phyloP scores from a whole-genome alignment of 768 basidiomycete genomes.

The Calocybe indica region DNA sequence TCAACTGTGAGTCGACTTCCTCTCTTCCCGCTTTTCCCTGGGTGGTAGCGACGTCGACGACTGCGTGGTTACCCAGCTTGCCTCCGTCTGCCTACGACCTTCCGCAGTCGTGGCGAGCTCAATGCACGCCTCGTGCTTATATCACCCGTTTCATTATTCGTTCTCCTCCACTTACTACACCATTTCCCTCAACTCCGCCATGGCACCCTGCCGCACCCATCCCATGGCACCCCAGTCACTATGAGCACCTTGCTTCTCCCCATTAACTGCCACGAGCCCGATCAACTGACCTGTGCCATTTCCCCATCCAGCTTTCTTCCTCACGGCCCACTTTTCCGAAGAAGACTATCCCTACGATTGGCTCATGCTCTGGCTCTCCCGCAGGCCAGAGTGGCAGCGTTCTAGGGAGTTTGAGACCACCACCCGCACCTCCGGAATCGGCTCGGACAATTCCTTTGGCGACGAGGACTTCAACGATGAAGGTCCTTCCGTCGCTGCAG shows the following conservation, averaged over 20 bases:
- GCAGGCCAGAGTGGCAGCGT: constrained; percentile 81
- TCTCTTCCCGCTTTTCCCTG: not conserved
- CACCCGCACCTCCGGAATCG: constrained; percentile 63
- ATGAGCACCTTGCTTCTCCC: constrained; percentile 8
- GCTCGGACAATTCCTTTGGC: constrained; percentile 53
- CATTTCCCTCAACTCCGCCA: not conserved
- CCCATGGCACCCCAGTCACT: constrained; percentile 6
- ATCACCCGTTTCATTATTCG: no score
- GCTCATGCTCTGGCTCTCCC: constrained; percentile 87
- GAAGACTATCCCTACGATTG: constrained; percentile 90
- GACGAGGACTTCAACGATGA: constrained; percentile 43
- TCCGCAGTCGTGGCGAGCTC: not conserved
- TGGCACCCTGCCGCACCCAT: not conserved
- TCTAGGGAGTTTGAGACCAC: constrained; percentile 88
- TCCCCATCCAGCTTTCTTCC: constrained; percentile 62
- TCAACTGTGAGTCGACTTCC: constrained; percentile 60
- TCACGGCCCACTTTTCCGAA: constrained; percentile 86
- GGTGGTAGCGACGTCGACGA: not conserved
- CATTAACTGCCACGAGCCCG: constrained; percentile 14
- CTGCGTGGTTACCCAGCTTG: not conserved
- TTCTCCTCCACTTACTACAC: not conserved
- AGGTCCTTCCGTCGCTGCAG: constrained; percentile 13
- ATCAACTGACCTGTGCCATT: constrained; percentile 17
- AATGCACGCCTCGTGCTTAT: no score
- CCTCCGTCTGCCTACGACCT: not conserved